A percentile compares a stretch with the other conserved stretches of the same genome.
phyloP scores from a whole-genome alignment of 768 basidiomycete genomes.

The Amanita rimosa region DNA sequence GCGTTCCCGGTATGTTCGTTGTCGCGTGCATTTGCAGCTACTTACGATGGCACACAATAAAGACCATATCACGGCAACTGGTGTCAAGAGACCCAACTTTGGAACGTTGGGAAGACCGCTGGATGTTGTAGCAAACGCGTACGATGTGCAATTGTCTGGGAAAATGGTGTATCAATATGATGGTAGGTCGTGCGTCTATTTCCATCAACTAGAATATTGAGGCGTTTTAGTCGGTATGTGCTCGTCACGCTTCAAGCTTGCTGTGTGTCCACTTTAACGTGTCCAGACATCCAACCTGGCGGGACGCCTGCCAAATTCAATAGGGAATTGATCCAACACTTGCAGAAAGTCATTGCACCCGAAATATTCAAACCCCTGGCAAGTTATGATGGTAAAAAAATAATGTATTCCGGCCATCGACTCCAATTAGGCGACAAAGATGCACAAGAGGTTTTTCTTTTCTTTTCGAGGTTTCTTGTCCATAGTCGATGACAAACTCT shows the following conservation, averaged over 20 bases:
- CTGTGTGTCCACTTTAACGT: neutral
- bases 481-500: neutral
- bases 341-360: conserved; percentile 50
- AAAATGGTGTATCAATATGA: conserved; percentile 61
- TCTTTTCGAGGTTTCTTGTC: neutral
- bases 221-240: conserved; percentile 20
- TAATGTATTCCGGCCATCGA: conserved; percentile 49
- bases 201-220: conserved; percentile 1
- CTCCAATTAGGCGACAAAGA: conserved; percentile 45
- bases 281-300: neutral
- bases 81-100: conserved; percentile 48
- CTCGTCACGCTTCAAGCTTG: neutral
- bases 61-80: conserved; percentile 33
- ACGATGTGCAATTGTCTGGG: conserved; percentile 36
- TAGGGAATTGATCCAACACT: conserved; percentile 51
- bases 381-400: conserved; percentile 76
- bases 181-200: conserved; percentile 21
- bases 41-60: conserved; percentile 1
- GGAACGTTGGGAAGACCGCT: conserved; percentile 37
- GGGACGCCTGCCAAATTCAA: conserved; percentile 30
- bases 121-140: conserved; percentile 35
- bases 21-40: neutral
- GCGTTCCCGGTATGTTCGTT: neutral
- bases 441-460: conserved; percentile 37
- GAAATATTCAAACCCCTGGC: conserved; percentile 60